Percentiles rank a stretch among this genome's conserved stretches.
Evolutionary conservation across 2,329 filamentous ascomycete genomes (phyloP).

Genomic region (Ceratocystis lukuohia): DNA sequence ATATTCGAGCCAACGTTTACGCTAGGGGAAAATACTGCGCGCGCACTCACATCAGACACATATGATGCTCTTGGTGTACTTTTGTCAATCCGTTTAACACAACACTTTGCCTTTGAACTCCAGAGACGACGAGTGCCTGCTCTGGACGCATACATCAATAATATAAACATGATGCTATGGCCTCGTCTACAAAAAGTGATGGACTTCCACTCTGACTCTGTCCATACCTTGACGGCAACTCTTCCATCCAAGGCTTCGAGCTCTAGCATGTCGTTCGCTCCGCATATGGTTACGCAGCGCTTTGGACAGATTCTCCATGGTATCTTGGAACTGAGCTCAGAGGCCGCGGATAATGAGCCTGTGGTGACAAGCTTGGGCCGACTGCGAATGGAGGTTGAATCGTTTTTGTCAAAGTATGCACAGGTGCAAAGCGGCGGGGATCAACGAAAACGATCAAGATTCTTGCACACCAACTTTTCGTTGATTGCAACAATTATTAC

Average conservation of each 20-base stretch:
- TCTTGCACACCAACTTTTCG: slow-evolving; percentile 92
- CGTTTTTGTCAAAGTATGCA: slow-evolving; percentile 64
- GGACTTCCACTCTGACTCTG: slow-evolving; percentile 80
- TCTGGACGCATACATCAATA: slow-evolving; percentile 84
- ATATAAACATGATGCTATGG: slow-evolving; percentile 91
- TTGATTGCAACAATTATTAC: slow-evolving; percentile 86
- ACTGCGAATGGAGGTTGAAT: slow-evolving; percentile 68
- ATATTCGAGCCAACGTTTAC: slow-evolving; percentile 83
- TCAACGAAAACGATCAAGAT: slow-evolving; percentile 67
- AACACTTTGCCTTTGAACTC: slow-evolving; percentile 85
- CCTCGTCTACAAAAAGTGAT: slow-evolving; percentile 88
- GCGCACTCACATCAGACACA: slow-evolving; percentile 58
- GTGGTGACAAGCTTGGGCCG: slow-evolving; percentile 68
- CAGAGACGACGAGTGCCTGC: slow-evolving; percentile 83
- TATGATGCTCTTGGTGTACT: slow-evolving; percentile 78
- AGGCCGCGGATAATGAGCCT: slow-evolving; percentile 88
- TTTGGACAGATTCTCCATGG: slow-evolving; percentile 87
- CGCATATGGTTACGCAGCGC: slow-evolving; percentile 84
- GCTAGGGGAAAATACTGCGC: slow-evolving; percentile 67
- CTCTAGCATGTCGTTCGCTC: slow-evolving; percentile 47
- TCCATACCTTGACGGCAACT: slow-evolving; percentile 48
- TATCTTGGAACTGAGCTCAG: slow-evolving; percentile 68
- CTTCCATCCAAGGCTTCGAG: slow-evolving; percentile 35
- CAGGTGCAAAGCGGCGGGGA: slow-evolving; percentile 53
- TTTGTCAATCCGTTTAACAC: slow-evolving; percentile 84